Conservation (phyloP, 2,329 filamentous ascomycete genomes). For the Fusarium duplospermum region DNA sequence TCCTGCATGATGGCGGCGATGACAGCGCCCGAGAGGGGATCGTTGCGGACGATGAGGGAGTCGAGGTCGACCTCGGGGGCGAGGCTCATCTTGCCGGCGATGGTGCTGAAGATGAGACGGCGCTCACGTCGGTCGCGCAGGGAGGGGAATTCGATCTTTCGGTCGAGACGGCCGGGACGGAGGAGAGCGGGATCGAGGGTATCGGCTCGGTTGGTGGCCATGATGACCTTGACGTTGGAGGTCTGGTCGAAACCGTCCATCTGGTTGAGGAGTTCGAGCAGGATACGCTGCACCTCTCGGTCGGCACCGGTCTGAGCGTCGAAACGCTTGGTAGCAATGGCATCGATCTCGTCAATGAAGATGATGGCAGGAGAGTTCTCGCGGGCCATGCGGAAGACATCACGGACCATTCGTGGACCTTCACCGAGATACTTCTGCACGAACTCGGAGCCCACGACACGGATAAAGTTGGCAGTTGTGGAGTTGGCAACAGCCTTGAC, state of each 20-base stretch:
- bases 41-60: slow-evolving; percentile 94
- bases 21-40: slow-evolving; percentile 92
- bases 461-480: slow-evolving; percentile 97
- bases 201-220: slow-evolving; percentile 98
- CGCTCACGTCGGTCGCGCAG: slow-evolving; percentile 94
- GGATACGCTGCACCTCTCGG: slow-evolving; percentile 97
- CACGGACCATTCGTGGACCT: slow-evolving; percentile 97
- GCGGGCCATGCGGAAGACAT: slow-evolving; percentile 98
- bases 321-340: slow-evolving; percentile 98
- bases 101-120: slow-evolving; percentile 96
- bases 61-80: slow-evolving; percentile 97
- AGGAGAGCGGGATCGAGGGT: slow-evolving; percentile 95
- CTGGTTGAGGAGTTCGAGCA: slow-evolving; percentile 97
- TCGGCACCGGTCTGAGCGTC: slow-evolving; percentile 98
- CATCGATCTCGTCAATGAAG: slow-evolving; percentile 99
- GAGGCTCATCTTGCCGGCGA: slow-evolving; percentile 95
- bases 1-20: slow-evolving; percentile 99
- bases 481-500: slow-evolving; percentile 99
- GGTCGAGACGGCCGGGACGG: slow-evolving; percentile 92
- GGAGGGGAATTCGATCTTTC: slow-evolving; percentile 99
- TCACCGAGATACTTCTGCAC: slow-evolving; percentile 99
- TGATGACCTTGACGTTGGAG: slow-evolving; percentile 99
- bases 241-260: slow-evolving; percentile 99
- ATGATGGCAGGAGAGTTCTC: slow-evolving; percentile 99
- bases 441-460: slow-evolving; percentile 97